Evolutionary conservation across 1,284 basidiomycete species (phyloP).

Genomic region (Naganishia sp.): DNA sequence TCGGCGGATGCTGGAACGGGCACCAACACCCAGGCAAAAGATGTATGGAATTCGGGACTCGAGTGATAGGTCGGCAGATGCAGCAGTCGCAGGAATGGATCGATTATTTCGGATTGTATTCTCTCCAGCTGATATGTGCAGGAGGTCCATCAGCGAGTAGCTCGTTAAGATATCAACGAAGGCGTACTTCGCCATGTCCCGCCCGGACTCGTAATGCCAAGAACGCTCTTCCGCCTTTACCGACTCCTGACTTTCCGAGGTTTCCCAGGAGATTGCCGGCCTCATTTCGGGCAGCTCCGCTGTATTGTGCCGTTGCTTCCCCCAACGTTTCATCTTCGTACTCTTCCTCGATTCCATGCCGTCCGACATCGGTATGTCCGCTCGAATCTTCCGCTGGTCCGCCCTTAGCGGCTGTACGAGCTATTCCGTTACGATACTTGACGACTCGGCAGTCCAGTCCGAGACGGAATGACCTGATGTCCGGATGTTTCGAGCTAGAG

Average conservation of each 20-base stretch:
- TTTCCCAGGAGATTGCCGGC: conserved; percentile 30
- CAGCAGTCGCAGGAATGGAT: conserved; percentile 40
- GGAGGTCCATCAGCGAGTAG: neutral
- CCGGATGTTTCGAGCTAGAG: neutral
- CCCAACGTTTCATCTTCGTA: conserved; percentile 38
- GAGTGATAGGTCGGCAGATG: conserved; percentile 49
- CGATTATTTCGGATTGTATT: conserved; percentile 39
- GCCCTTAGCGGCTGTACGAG: conserved; percentile 1
- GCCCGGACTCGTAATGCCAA: conserved; percentile 49
- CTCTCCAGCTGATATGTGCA: conserved; percentile 35
- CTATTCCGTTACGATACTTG: conserved; percentile 1
- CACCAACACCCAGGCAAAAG: conserved; percentile 48
- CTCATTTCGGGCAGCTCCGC: no score
- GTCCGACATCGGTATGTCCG: conserved; percentile 15
- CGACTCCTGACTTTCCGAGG: conserved; percentile 36
- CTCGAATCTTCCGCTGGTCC: conserved; percentile 35
- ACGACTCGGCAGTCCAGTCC: conserved; percentile 12
- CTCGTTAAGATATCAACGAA: neutral
- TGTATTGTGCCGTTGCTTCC: neutral
- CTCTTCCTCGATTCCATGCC: conserved; percentile 1
- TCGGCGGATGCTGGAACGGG: neutral
- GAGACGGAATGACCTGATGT: conserved; percentile 3
- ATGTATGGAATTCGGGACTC: conserved; percentile 51
- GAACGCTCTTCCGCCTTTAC: conserved; percentile 46
- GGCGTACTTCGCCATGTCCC: conserved; percentile 42